These are phyloP conservation scores for Rhododendron ferrugineum DNA, from an alignment of 148 eudicot species.

Conservation along the genomic window DNA sequence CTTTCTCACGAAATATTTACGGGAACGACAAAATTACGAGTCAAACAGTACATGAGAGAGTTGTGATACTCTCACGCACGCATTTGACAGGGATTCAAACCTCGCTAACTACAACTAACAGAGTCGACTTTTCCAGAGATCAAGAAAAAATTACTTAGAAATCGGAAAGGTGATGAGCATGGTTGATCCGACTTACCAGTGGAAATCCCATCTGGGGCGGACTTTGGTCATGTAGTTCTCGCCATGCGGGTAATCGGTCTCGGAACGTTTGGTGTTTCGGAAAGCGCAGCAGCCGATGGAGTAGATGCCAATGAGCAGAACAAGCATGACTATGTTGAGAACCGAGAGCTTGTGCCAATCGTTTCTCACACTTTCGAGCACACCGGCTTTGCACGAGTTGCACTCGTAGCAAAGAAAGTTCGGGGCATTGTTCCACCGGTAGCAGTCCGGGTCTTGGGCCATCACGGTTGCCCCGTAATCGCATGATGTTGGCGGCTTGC, in stretches of 20 bases:
- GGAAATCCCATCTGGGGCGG: conserved; percentile 88
- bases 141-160: too few species aligned
- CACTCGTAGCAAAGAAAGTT: conserved; percentile 70
- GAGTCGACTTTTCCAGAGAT: too few species aligned
- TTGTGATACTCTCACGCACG: too few species aligned
- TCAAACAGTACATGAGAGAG: too few species aligned
- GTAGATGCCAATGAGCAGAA: conserved; percentile 67
- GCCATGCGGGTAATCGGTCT: conserved; percentile 72
- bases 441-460: conserved; percentile 79
- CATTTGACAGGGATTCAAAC: too few species aligned
- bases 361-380: conserved; percentile 50
- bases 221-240: conserved; percentile 67
- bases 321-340: conserved; percentile 59
- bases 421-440: conserved; percentile 69
- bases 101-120: background rate
- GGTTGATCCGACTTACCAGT: conserved; percentile 42
- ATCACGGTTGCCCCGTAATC: conserved; percentile 33
- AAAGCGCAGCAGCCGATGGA: conserved; percentile 88
- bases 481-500: conserved; percentile 96
- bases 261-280: conserved; percentile 67
- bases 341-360: conserved; percentile 86
- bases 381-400: conserved; percentile 89
- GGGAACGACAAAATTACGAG: too few species aligned
- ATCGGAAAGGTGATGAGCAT: background rate
- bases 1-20: background rate